A percentile compares a stretch with the other conserved stretches of the same genome.
Conservation (phyloP, 495 filamentous ascomycete species). For the Acidomyces sp. region DNA sequence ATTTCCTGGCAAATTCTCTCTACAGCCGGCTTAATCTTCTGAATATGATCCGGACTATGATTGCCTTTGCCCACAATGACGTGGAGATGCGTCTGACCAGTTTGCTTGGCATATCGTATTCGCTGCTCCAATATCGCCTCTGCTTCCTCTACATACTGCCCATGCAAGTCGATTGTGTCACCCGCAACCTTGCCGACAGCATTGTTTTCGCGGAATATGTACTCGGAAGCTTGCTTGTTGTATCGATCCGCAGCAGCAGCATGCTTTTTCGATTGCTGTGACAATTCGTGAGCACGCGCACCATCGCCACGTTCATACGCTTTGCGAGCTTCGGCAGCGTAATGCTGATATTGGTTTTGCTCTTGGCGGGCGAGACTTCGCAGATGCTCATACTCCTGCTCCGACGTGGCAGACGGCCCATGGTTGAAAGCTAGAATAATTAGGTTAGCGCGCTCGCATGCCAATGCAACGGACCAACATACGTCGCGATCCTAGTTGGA, state of each 20-base stretch:
- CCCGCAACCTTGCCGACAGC: conserved; percentile 49
- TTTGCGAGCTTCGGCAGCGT: conserved; percentile 48
- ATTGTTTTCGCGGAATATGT: conserved; percentile 92
- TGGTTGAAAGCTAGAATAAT: conserved; percentile 85
- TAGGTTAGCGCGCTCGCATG: no score
- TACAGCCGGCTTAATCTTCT: conserved; percentile 85
- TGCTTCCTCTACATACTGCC: conserved; percentile 86
- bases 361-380: conserved; percentile 71
- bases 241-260: conserved; percentile 64
- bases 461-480: no score
- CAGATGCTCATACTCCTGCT: conserved; percentile 85
- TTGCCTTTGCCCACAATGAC: conserved; percentile 92
- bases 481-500: no score
- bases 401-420: conserved; percentile 46
- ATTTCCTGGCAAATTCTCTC: conserved; percentile 72
- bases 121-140: conserved; percentile 75
- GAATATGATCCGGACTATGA: conserved; percentile 62
- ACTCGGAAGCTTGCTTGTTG: conserved; percentile 81
- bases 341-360: conserved; percentile 57
- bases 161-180: conserved; percentile 89
- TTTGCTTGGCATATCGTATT: conserved; percentile 56
- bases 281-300: conserved; percentile 63
- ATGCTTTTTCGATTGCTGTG: conserved; percentile 73
- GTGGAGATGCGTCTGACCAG: conserved; percentile 65
- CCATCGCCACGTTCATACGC: conserved; percentile 73